Base-by-base conservation (phyloP, 352 stramenopile genomes). In the Peronospora tabacina region DNA sequence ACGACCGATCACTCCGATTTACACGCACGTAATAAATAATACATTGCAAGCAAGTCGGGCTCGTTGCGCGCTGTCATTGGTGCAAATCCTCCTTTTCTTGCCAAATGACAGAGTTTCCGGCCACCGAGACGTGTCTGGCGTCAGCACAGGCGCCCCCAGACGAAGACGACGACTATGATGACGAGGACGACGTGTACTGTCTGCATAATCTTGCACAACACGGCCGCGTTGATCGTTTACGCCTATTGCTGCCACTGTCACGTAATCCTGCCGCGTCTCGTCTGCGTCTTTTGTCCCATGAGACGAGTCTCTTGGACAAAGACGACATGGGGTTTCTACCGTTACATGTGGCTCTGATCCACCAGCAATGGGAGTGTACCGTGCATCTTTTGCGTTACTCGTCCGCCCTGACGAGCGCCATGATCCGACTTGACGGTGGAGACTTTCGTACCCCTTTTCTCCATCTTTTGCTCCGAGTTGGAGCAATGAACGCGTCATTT, bases 301-400 rank as follows among this genome's bases (percentile, higher is more conserved):
- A 90, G 57, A 68, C 68, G 33, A 59, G 44, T 51, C 62, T 91
- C 28, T 63, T 86, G 17, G 80, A 91, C 43, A 86, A 85, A 48
- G 85, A 95, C 57, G 73, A 88, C 41, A 87, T 85, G 70, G 82
- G 82, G 16, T 90, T 84, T 42, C 68, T 91, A 30, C 79, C 85
- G 7, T 49, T 95, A 13, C 82, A 94, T 43, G 58, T 88, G 29
- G 80, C 76, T 12, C 36, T 82, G 16, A 72, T 91, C 42, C 61
- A 91, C 52, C 68, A 85, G 47, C 68, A 55, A 30, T 29, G 49
- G 5, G 66, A 67, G 13, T 77, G 60, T 36, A 58, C 58, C 30
- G 20, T 70, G 30, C 70, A 86, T 46, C 20, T 89, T 30, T 53
- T 88, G 26, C 69, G 60, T 35, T 80, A 85, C 61, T 91, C 77